Evolutionary conservation across 345 rosid species (phyloP).

Genomic region (Brassica rapa): DNA sequence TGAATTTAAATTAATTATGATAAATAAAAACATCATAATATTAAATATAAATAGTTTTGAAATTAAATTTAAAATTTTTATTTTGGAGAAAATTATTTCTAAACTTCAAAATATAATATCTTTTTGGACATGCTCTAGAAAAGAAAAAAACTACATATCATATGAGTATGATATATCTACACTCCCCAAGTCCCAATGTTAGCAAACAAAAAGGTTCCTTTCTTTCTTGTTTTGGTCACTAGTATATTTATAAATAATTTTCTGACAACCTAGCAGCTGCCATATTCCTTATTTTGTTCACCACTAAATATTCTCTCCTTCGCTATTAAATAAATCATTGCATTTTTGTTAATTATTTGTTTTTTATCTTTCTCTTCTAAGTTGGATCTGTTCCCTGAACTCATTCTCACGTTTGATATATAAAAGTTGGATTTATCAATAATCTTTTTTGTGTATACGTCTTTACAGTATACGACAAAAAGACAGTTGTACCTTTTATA

Average conservation of each 20-base stretch:
- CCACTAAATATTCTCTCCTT: slow-evolving; percentile 13
- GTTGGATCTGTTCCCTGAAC: background rate
- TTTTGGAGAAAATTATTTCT: too few species aligned
- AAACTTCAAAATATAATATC: too few species aligned
- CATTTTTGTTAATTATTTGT: slow-evolving; percentile 1
- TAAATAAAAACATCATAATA: too few species aligned
- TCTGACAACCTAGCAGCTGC: slow-evolving; percentile 29
- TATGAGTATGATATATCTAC: background rate
- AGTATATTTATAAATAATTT: background rate
- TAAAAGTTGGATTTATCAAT: slow-evolving; percentile 12
- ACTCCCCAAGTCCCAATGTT: slow-evolving; percentile 30
- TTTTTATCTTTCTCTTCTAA: slow-evolving; percentile 3
- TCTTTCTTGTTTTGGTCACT: slow-evolving; percentile 33
- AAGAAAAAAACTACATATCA: too few species aligned
- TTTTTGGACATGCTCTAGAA: too few species aligned
- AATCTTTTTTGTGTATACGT: background rate
- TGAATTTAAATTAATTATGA: too few species aligned
- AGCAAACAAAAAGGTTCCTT: slow-evolving; percentile 23
- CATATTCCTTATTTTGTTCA: background rate
- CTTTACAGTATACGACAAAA: background rate
- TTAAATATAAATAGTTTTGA: too few species aligned
- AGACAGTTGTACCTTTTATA: background rate
- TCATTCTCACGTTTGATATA: slow-evolving; percentile 15
- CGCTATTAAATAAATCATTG: background rate
- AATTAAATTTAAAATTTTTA: too few species aligned